Evolutionary conservation across 108 stramenopile species (phyloP).

Genomic region (Stephanodiscus triporus): DNA sequence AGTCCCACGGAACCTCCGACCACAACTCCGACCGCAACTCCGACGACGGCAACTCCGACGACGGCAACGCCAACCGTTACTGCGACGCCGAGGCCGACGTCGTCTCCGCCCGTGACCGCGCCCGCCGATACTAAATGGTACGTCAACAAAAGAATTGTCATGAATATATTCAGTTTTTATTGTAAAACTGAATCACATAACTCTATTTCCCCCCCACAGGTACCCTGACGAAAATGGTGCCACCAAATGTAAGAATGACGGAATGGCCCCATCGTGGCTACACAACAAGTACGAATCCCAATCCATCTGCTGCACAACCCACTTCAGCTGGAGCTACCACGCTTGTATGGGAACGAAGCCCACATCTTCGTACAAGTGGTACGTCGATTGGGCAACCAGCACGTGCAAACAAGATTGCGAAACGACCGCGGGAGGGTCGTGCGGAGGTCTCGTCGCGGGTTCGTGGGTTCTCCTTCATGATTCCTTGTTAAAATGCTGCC

Average conservation of each 20-base stretch:
- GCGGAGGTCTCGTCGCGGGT: conserved; percentile 36
- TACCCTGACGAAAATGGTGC: conserved; percentile 20
- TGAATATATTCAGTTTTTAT: no score
- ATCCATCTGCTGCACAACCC: conserved; percentile 27
- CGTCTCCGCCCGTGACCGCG: no score
- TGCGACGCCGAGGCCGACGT: background rate
- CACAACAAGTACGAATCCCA: conserved; percentile 15
- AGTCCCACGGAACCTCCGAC: no score
- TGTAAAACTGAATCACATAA: background rate
- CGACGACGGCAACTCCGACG: background rate
- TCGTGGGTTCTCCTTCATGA: conserved; percentile 25
- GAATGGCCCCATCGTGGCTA: conserved; percentile 31
- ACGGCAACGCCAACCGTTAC: background rate
- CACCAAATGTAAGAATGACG: conserved; percentile 40
- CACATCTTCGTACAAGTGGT: conserved; percentile 27
- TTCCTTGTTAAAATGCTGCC: conserved; percentile 24
- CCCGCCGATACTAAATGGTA: conserved; percentile 14
- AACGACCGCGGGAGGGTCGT: conserved; percentile 20
- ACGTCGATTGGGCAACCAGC: conserved; percentile 15
- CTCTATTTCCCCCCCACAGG: conserved; percentile 6
- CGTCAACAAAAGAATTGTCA: background rate
- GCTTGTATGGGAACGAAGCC: conserved; percentile 23
- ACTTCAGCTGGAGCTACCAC: conserved; percentile 26
- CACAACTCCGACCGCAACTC: no score
- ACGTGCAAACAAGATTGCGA: conserved; percentile 47